Base-by-base conservation (phyloP, 1,139 yeast species). In the Candida gigantensis region DNA sequence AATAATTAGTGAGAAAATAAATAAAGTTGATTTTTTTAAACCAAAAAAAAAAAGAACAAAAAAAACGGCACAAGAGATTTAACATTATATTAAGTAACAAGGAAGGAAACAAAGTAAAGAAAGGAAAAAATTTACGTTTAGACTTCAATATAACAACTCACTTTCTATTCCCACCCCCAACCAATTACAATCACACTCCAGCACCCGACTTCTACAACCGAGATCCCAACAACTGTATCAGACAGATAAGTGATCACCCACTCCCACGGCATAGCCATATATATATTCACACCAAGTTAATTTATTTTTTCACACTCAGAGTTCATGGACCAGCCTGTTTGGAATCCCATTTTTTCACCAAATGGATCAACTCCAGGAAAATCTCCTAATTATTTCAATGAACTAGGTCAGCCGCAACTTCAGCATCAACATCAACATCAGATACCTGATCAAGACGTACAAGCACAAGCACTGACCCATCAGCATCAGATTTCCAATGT, bases 241-340 rank as follows among this genome's bases (percentile, higher is more conserved):
- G n/a, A n/a, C n/a, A n/a, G n/a, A n/a, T n/a, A n/a, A n/a, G n/a
- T n/a, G n/a, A n/a, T n/a, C n/a, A n/a, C n/a, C n/a, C n/a, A n/a
- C n/a, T n/a, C n/a, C n/a, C n/a, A n/a, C n/a, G n/a, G n/a, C n/a
- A n/a, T n/a, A n/a, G n/a, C n/a, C n/a, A n/a, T n/a, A n/a, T n/a
- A n/a, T n/a, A n/a, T n/a, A n/a, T n/a, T n/a, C n/a, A n/a, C n/a
- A n/a, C n/a, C n/a, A n/a, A n/a, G n/a, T n/a, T n/a, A n/a, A n/a
- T n/a, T n/a, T n/a, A n/a, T n/a, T n/a, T n/a, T n/a, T n/a, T n/a
- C n/a, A n/a, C n/a, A n/a, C n/a, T n/a, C n/a, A n/a, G n/a, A n/a
- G n/a, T n/a, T n/a, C n/a, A 51, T 51, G 55, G 55, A 50, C 23
- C 45, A 42, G 40, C 44, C 46, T 13, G 45, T 44, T 21, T 51